These are phyloP conservation scores for Calonectria hongkongensis DNA, from an alignment of 2,329 filamentous ascomycete species.

Conservation along the genomic window DNA sequence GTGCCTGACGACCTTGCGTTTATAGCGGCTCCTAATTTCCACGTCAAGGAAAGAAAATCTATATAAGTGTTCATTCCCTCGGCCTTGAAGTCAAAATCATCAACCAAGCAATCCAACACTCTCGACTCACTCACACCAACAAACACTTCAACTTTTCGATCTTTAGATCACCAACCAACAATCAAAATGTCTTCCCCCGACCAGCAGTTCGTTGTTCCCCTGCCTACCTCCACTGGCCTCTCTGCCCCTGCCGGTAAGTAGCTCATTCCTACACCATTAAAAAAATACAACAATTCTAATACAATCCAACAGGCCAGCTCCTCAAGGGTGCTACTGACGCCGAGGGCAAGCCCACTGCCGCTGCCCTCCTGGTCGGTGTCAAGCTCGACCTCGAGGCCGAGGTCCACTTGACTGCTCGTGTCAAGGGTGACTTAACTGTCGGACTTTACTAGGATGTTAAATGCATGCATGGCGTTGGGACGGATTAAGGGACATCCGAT, in stretches of 20 bases:
- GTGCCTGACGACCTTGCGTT: not conserved
- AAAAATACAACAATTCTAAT: not conserved
- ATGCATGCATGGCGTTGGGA: not conserved
- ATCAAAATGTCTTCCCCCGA: slow-evolving; percentile 6
- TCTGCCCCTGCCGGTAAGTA: slow-evolving; percentile 4
- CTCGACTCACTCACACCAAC: slow-evolving; percentile 12
- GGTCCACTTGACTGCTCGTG: slow-evolving; percentile 19
- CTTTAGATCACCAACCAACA: slow-evolving; percentile 16
- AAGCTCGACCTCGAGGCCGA: slow-evolving; percentile 20
- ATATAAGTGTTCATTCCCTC: not conserved
- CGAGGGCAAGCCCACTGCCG: not conserved
- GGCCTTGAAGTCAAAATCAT: not conserved
- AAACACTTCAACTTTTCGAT: slow-evolving; percentile 1
- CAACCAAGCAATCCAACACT: not conserved
- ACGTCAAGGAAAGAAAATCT: not conserved
- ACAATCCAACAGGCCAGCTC: not conserved
- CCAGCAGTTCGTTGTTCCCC: slow-evolving; percentile 15
- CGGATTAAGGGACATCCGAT: not conserved
- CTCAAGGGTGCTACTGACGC: slow-evolving; percentile 17
- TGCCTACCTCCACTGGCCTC: slow-evolving; percentile 21
- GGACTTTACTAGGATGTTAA: slow-evolving; percentile 9
- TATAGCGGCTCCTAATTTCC: no score
- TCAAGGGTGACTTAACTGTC: slow-evolving; percentile 16
- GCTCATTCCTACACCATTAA: not conserved
- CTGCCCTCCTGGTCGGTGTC: slow-evolving; percentile 13